These are phyloP conservation scores for Sarocladium strictum DNA, from an alignment of 2,329 filamentous ascomycete genomes.

Conservation along the genomic window DNA sequence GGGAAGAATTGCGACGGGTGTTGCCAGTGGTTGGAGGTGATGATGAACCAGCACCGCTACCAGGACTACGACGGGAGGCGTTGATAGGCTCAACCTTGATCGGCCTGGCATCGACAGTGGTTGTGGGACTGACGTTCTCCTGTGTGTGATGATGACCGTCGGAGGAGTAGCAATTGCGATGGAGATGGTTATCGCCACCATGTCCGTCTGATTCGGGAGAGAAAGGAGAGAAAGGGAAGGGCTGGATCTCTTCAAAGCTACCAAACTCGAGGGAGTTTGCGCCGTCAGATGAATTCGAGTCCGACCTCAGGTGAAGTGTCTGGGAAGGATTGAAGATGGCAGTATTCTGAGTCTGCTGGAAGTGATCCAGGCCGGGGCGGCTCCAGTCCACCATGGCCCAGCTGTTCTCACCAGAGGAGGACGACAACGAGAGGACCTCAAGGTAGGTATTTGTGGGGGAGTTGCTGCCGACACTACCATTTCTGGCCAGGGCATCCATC, in stretches of 20 bases:
- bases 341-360: constrained; percentile 42
- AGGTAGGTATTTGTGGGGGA: constrained; percentile 55
- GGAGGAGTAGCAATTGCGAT: constrained; percentile 55
- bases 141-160: constrained; percentile 44
- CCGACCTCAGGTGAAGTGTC: constrained; percentile 80
- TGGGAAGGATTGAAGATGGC: constrained; percentile 90
- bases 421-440: constrained; percentile 76
- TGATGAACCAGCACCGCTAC: constrained; percentile 45
- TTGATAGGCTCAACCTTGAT: constrained; percentile 49
- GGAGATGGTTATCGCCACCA: constrained; percentile 46
- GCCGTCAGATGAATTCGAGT: constrained; percentile 79
- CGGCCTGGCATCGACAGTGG: constrained; percentile 61
- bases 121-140: constrained; percentile 60
- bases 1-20: constrained; percentile 60
- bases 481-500: constrained; percentile 40
- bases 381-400: constrained; percentile 79
- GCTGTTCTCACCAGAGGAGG: constrained; percentile 71
- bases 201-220: constrained; percentile 78
- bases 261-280: constrained; percentile 60
- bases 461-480: constrained; percentile 38
- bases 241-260: constrained; percentile 73
- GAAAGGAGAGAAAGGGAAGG: constrained; percentile 69
- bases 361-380: constrained; percentile 61
- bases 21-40: constrained; percentile 57
- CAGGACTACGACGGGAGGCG: constrained; percentile 53